phyloP scores from a whole-genome alignment of 768 basidiomycete species.

The Termitomyces sp. region DNA sequence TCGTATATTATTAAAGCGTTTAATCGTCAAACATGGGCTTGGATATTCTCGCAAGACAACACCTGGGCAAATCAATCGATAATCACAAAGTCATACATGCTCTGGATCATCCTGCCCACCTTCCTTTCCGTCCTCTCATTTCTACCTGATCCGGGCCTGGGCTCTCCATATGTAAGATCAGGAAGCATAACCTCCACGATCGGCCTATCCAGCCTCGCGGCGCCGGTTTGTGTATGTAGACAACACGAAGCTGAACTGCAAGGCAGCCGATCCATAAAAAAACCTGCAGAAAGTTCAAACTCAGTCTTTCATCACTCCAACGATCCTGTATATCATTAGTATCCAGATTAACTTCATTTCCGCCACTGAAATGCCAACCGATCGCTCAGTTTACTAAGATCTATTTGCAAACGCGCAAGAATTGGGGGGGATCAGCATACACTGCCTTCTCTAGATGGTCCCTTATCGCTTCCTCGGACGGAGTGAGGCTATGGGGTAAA shows the following conservation, averaged over 20 bases:
- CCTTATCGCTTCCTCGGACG: neutral
- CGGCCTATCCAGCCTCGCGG: neutral
- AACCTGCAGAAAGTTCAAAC: neutral
- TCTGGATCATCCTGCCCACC: neutral
- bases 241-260: neutral
- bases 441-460: neutral
- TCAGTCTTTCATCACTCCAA: neutral
- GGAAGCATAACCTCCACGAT: neutral
- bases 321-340: neutral
- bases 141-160: neutral
- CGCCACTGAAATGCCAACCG: constrained; percentile 5
- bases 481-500: neutral
- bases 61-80: constrained; percentile 13
- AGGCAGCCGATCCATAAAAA: neutral
- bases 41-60: neutral
- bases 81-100: constrained; percentile 9
- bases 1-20: neutral
- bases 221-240: neutral
- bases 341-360: constrained; percentile 4
- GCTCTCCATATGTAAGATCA: neutral
- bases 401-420: neutral
- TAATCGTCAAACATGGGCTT: neutral
- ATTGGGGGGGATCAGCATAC: neutral
- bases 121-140: neutral
- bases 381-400: neutral